Evolutionary conservation across 306 rosid genomes (phyloP).

Genomic region (Gynostemma pentaphyllum): DNA sequence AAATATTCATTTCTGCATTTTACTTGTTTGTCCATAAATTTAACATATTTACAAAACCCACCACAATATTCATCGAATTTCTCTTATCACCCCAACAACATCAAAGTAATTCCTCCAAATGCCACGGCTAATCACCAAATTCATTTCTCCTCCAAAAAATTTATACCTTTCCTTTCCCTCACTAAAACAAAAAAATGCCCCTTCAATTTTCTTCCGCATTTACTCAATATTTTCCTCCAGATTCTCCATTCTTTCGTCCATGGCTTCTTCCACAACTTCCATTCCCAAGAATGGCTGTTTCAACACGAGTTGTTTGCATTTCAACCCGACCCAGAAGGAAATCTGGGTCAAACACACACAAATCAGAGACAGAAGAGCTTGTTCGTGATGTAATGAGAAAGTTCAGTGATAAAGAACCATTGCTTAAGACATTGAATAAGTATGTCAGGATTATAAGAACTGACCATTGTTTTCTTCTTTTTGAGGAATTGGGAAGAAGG

Average conservation of each 20-base stretch:
- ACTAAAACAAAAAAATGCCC: constrained; percentile 16
- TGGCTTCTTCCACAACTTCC: constrained; percentile 21
- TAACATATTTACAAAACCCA: neutral
- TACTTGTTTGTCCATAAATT: neutral
- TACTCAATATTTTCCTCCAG: constrained; percentile 14
- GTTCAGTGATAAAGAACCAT: constrained; percentile 59
- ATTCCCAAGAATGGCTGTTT: neutral
- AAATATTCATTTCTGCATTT: neutral
- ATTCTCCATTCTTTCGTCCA: constrained; percentile 10
- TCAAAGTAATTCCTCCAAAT: neutral
- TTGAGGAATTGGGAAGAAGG: constrained; percentile 61
- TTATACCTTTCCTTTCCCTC: neutral
- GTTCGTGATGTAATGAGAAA: constrained; percentile 44
- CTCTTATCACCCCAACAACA: neutral
- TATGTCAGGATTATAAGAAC: constrained; percentile 57
- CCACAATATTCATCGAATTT: neutral
- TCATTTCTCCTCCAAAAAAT: neutral
- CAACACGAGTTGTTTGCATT: constrained; percentile 26
- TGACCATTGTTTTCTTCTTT: constrained; percentile 76
- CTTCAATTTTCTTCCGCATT: constrained; percentile 16
- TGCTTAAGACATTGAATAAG: constrained; percentile 60
- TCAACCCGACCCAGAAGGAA: constrained; percentile 28
- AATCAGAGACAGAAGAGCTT: constrained; percentile 49
- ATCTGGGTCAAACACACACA: constrained; percentile 11
- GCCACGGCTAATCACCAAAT: neutral